A percentile compares a stretch with the other conserved stretches of the same genome.
Evolutionary conservation across 306 rosid species (phyloP).

Genomic region (Comarum palustre): DNA sequence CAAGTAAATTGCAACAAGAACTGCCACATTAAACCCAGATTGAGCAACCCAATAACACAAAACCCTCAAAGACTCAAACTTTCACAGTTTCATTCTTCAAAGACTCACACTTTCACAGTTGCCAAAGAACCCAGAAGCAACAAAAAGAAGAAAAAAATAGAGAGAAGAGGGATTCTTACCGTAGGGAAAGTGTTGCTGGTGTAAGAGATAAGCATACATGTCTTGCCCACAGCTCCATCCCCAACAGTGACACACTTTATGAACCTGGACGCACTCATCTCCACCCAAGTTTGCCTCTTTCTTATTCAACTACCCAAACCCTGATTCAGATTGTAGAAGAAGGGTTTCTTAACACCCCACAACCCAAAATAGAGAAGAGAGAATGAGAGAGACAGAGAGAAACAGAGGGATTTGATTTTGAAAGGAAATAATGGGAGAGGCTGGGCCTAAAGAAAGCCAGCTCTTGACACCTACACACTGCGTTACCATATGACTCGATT

Average conservation of each 20-base stretch:
- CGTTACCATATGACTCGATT: constrained; percentile 27
- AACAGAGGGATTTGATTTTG: neutral
- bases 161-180: constrained; percentile 33
- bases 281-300: constrained; percentile 13
- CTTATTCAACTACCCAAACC: constrained; percentile 23
- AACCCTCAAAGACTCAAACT: constrained; percentile 17
- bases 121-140: constrained; percentile 3
- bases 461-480: constrained; percentile 52
- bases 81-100: constrained; percentile 5
- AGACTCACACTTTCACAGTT: neutral
- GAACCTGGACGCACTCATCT: constrained; percentile 91
- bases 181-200: constrained; percentile 98
- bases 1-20: neutral
- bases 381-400: neutral
- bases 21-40: neutral
- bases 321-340: constrained; percentile 27
- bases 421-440: constrained; percentile 2
- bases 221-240: constrained; percentile 95
- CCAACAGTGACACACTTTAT: constrained; percentile 96
- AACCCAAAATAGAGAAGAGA: constrained; percentile 12
- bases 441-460: constrained; percentile 48
- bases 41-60: constrained; percentile 13
- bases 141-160: neutral
- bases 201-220: constrained; percentile 97
- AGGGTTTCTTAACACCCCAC: constrained; percentile 10